phyloP scores from a whole-genome alignment of 139 green algal genomes.

The Haematococcus sp. region DNA sequence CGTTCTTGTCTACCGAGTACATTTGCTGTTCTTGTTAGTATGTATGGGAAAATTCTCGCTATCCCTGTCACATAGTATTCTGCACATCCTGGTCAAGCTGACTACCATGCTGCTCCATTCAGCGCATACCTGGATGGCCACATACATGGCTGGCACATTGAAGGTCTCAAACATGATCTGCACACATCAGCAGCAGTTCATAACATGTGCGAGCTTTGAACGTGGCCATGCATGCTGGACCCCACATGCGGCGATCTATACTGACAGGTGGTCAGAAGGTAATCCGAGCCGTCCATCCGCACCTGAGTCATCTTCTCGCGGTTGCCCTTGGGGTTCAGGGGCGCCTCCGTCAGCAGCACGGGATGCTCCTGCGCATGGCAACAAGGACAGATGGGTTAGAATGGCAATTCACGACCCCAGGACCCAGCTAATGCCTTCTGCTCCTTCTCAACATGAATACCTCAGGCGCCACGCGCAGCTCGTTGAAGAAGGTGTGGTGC shows the following conservation, averaged over 20 bases:
- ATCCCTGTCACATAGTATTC: no score
- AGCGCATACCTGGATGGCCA: conserved; percentile 77
- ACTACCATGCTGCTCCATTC: neutral
- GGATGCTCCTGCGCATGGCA: conserved; percentile 81
- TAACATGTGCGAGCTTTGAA: neutral
- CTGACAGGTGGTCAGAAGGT: neutral
- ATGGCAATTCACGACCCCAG: neutral
- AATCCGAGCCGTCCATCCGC: neutral
- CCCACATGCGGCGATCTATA: neutral
- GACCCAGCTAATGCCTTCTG: neutral
- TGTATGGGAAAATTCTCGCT: no score
- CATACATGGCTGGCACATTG: conserved; percentile 95
- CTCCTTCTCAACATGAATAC: conserved; percentile 7
- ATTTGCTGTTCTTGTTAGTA: neutral
- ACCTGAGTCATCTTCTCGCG: conserved; percentile 88
- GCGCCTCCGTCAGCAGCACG: conserved; percentile 98
- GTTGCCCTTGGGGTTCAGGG: conserved; percentile 97
- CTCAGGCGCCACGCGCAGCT: conserved; percentile 97
- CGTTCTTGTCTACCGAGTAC: neutral
- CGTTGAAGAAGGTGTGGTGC: conserved; percentile 99
- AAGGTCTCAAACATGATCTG: conserved; percentile 99
- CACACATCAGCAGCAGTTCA: neutral
- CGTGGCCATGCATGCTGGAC: neutral
- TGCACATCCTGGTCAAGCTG: neutral
- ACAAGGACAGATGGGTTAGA: no score